phyloP scores from a whole-genome alignment of 768 basidiomycete species.

The Podaxis carcinomalis region DNA sequence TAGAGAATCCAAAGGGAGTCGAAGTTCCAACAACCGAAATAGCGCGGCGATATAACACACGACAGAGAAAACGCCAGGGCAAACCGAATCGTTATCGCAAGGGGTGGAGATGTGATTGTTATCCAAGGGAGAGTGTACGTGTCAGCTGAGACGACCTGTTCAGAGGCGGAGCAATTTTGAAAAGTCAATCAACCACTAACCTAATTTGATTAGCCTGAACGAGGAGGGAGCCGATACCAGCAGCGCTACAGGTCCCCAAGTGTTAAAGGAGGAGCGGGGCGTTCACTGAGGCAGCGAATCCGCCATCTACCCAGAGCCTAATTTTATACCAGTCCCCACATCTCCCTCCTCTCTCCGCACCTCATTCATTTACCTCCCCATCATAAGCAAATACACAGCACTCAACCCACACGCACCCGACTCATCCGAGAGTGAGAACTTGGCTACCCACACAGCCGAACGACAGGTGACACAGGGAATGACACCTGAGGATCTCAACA shows the following conservation, averaged over 20 bases:
- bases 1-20: not conserved
- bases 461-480: not conserved
- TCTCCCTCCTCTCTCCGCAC: not conserved
- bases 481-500: not conserved
- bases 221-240: not conserved
- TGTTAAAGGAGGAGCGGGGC: not conserved
- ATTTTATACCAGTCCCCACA: not conserved
- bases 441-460: not conserved
- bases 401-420: not conserved
- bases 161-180: not conserved
- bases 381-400: not conserved
- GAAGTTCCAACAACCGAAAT: not conserved
- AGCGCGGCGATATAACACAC: not conserved
- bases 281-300: not conserved
- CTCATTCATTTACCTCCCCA: not conserved
- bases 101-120: not conserved
- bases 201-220: not conserved
- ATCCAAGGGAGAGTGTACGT: not conserved
- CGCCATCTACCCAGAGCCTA: not conserved
- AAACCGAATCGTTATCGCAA: not conserved
- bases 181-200: not conserved
- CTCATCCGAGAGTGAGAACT: not conserved
- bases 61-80: not conserved
- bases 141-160: not conserved
- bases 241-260: not conserved